Conservation (phyloP, 345 rosid genomes). For the Citrus medica region DNA sequence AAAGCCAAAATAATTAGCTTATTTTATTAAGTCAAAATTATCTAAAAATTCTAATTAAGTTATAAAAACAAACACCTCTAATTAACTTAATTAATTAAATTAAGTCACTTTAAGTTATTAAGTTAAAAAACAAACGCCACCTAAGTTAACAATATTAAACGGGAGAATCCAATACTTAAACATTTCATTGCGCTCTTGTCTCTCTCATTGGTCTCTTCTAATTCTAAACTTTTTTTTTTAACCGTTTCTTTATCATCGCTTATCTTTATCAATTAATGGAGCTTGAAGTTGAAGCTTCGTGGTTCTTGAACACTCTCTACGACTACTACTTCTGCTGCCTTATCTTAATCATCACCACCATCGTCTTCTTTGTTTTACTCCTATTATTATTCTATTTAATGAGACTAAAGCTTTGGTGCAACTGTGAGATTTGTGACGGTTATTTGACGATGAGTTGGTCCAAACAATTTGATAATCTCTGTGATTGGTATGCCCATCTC, state of each 20-base stretch:
- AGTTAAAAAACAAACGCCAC: too few species aligned
- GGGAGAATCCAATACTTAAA: not conserved
- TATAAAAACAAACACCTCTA: too few species aligned
- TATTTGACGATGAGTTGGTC: constrained; percentile 61
- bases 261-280: constrained; percentile 20
- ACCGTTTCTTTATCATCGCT: too few species aligned
- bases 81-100: too few species aligned
- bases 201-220: not conserved
- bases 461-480: constrained; percentile 47
- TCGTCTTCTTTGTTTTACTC: constrained; percentile 17
- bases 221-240: too few species aligned
- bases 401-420: constrained; percentile 49
- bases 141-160: not conserved
- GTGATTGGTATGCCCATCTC: constrained; percentile 79
- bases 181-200: not conserved
- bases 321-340: constrained; percentile 6
- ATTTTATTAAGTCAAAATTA: too few species aligned
- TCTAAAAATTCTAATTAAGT: too few species aligned
- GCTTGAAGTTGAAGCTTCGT: constrained; percentile 15
- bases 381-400: not conserved
- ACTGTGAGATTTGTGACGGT: constrained; percentile 60
- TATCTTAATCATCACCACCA: constrained; percentile 11
- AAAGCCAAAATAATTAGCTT: too few species aligned
- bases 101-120: too few species aligned
- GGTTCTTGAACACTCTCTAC: constrained; percentile 11